A percentile compares a stretch with the other conserved stretches of the same genome.
phyloP scores from a whole-genome alignment of 805 yeast species.

The Candida succiphila region DNA sequence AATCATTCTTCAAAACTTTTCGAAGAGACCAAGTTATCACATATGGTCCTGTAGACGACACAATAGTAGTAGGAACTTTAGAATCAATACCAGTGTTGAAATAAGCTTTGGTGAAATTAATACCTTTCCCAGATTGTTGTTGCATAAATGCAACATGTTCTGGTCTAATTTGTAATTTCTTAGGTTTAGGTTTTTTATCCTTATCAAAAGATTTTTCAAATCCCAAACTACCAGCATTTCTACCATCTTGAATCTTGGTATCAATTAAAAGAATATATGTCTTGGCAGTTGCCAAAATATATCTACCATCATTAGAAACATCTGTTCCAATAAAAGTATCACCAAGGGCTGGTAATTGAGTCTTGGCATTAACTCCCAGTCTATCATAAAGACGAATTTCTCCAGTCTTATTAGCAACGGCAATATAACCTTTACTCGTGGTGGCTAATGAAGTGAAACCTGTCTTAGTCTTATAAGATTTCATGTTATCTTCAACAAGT shows the following conservation, averaged over 20 bases:
- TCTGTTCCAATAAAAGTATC: conserved; percentile 62
- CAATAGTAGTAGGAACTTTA: conserved; percentile 51
- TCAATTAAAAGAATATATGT: conserved; percentile 65
- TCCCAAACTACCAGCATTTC: conserved; percentile 50
- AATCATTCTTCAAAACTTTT: conserved; percentile 44
- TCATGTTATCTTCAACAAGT: conserved; percentile 46
- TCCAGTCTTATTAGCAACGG: conserved; percentile 69
- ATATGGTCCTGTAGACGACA: conserved; percentile 75
- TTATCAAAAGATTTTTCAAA: conserved; percentile 55
- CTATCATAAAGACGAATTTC: conserved; percentile 66
- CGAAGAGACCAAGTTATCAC: conserved; percentile 72
- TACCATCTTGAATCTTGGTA: conserved; percentile 50
- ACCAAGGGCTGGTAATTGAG: conserved; percentile 75
- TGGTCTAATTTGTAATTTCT: conserved; percentile 55
- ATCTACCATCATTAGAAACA: conserved; percentile 69
- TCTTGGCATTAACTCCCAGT: conserved; percentile 68
- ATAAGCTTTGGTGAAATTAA: conserved; percentile 61
- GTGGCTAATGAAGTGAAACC: conserved; percentile 56
- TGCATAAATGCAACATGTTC: conserved; percentile 61
- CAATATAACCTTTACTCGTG: conserved; percentile 64
- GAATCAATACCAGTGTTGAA: conserved; percentile 64
- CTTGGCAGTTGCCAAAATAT: conserved; percentile 73
- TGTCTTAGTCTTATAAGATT: conserved; percentile 43
- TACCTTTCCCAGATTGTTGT: conserved; percentile 34
- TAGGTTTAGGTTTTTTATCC: conserved; percentile 60